These are phyloP conservation scores for Saturnispora sekii DNA, from an alignment of 805 yeast genomes.

Conservation along the genomic window DNA sequence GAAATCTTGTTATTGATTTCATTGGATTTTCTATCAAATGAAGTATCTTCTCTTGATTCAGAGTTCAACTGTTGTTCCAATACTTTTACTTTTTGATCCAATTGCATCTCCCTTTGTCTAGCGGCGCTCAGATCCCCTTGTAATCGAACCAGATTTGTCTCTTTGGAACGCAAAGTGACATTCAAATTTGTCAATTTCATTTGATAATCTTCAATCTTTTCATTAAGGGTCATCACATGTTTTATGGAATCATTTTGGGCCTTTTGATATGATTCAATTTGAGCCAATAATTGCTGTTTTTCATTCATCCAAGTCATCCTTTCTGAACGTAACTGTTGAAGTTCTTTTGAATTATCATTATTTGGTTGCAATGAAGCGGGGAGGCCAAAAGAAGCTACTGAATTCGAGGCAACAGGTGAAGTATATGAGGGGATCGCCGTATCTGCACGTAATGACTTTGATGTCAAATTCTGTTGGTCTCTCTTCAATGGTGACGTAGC, in stretches of 20 bases:
- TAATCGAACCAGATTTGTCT: conserved; percentile 53
- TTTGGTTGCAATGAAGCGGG: conserved; percentile 6
- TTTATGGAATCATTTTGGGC: conserved; percentile 25
- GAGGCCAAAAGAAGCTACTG: not conserved
- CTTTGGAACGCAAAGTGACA: conserved; percentile 53
- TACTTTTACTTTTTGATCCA: conserved; percentile 17
- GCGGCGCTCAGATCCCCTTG: conserved; percentile 54
- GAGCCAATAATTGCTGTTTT: conserved; percentile 22
- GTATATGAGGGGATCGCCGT: conserved; percentile 1
- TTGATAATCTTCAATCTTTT: conserved; percentile 32
- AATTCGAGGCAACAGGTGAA: not conserved
- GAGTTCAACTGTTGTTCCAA: conserved; percentile 12
- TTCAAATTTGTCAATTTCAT: conserved; percentile 43
- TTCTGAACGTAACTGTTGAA: conserved; percentile 43
- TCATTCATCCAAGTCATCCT: conserved; percentile 39
- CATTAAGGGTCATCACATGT: conserved; percentile 28
- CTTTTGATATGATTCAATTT: conserved; percentile 22
- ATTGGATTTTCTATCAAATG: conserved; percentile 10
- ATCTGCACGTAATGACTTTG: conserved; percentile 20
- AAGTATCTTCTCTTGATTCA: not conserved
- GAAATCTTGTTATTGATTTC: conserved; percentile 27
- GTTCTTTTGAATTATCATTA: conserved; percentile 32
- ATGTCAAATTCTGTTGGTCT: conserved; percentile 21
- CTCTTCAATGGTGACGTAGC: conserved; percentile 62
- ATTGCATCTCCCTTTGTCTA: conserved; percentile 34